Percentiles rank a stretch among this genome's conserved stretches.
Conservation (phyloP, 345 rosid species). For the Toxicodendron radicans region DNA sequence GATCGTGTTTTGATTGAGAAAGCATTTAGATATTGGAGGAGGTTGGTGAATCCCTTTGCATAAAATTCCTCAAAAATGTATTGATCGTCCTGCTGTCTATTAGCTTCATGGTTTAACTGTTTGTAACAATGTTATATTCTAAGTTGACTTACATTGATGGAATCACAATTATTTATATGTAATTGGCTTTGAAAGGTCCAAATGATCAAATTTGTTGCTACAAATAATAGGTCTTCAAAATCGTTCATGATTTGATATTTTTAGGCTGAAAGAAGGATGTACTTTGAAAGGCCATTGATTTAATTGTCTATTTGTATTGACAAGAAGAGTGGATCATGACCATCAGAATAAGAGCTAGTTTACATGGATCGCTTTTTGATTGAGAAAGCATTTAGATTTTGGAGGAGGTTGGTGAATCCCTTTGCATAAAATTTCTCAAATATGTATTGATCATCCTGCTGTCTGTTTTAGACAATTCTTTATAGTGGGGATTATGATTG, state of each 20-base stretch:
- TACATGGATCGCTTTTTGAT: background rate
- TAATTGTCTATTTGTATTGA: background rate
- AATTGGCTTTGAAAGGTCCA: too few relatives aligned
- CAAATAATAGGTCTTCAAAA: too few relatives aligned
- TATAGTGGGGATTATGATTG: background rate
- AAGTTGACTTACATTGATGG: background rate
- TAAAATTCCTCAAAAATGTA: background rate
- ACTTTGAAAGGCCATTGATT: too few relatives aligned
- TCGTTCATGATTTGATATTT: background rate
- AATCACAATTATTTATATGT: background rate
- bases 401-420: background rate
- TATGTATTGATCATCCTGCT: background rate
- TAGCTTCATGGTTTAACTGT: too few relatives aligned
- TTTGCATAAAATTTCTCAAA: background rate
- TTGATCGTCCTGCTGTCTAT: too few relatives aligned
- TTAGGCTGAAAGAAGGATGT: too few relatives aligned
- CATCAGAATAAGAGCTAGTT: background rate
- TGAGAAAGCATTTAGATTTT: background rate
- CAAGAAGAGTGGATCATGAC: background rate
- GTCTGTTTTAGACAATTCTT: background rate
- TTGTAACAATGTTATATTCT: too few relatives aligned
- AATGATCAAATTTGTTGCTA: too few relatives aligned
- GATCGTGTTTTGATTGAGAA: background rate
- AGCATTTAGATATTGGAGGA: background rate
- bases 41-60: background rate